Evolutionary conservation across 768 basidiomycete genomes (phyloP).

Genomic region (Strobilomyces echinocephalus): DNA sequence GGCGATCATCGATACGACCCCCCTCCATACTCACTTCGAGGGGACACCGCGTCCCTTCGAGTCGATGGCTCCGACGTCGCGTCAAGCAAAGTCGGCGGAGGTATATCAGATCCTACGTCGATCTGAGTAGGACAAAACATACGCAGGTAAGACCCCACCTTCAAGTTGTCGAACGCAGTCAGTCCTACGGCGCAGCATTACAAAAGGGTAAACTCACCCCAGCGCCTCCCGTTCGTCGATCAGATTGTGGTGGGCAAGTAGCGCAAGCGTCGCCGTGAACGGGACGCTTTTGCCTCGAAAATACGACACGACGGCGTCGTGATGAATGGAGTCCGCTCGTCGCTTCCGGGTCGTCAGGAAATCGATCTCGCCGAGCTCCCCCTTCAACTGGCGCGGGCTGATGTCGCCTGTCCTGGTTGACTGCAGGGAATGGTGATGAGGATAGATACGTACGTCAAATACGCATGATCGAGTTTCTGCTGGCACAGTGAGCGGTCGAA

Average conservation of each 20-base stretch:
- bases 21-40: slow-evolving; percentile 10
- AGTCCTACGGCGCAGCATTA: not conserved
- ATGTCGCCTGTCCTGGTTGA: slow-evolving; percentile 54
- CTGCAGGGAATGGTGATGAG: slow-evolving; percentile 55
- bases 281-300: slow-evolving; percentile 76
- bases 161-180: slow-evolving; percentile 68
- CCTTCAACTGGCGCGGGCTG: slow-evolving; percentile 59
- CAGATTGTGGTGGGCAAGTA: slow-evolving; percentile 87
- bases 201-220: slow-evolving; percentile 44
- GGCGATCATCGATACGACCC: no score
- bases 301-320: slow-evolving; percentile 77
- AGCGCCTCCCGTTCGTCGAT: slow-evolving; percentile 87
- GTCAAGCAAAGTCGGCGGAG: slow-evolving; percentile 52
- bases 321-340: slow-evolving; percentile 65
- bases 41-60: slow-evolving; percentile 53
- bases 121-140: slow-evolving; percentile 33
- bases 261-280: slow-evolving; percentile 82
- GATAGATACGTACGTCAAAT: slow-evolving; percentile 87
- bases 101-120: not conserved
- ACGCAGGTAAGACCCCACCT: slow-evolving; percentile 70
- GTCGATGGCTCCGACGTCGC: slow-evolving; percentile 14
- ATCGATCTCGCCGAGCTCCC: slow-evolving; percentile 61
- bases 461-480: slow-evolving; percentile 78
- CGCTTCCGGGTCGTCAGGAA: slow-evolving; percentile 56
- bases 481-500: not conserved